These are phyloP conservation scores for Plasmodium relictum DNA, from an alignment of 169 alveolate species.

Conservation along the genomic window DNA sequence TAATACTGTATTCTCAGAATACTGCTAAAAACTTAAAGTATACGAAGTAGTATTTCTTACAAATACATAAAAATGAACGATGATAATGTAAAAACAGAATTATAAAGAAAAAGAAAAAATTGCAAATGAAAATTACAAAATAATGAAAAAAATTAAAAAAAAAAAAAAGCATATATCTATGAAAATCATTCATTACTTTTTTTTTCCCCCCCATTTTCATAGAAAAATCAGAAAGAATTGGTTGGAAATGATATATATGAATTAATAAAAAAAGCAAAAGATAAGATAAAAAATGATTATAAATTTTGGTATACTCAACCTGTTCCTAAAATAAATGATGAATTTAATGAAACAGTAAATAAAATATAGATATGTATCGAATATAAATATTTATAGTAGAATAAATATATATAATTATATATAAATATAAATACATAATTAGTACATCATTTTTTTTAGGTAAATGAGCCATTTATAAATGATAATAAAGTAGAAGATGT, in stretches of 20 bases:
- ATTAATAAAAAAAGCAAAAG: slow-evolving; percentile 57
- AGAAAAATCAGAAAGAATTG: slow-evolving; percentile 36
- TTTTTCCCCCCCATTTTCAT: not conserved
- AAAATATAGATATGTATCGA: not conserved
- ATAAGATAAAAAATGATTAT: slow-evolving; percentile 82
- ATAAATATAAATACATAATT: not conserved
- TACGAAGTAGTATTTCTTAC: too few relatives aligned
- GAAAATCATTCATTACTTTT: not conserved
- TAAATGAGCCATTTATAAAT: slow-evolving; percentile 72
- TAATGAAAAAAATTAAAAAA: not conserved
- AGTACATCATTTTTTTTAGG: slow-evolving; percentile 43
- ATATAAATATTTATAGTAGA: slow-evolving; percentile 27
- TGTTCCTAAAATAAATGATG: slow-evolving; percentile 92
- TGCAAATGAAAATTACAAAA: not conserved
- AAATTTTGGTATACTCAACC: slow-evolving; percentile 97
- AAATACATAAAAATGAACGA: slow-evolving; percentile 23
- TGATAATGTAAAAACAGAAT: slow-evolving; percentile 51
- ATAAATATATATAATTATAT: slow-evolving; percentile 39
- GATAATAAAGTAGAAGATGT: slow-evolving; percentile 77
- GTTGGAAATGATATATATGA: slow-evolving; percentile 57
- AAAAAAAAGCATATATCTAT: not conserved
- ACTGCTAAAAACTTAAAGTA: too few relatives aligned
- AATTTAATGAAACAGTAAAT: slow-evolving; percentile 77
- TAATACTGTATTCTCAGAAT: too few relatives aligned
- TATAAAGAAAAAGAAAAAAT: not conserved